These are phyloP conservation scores for Collybia nuda DNA, from an alignment of 768 basidiomycete genomes.

Conservation along the genomic window DNA sequence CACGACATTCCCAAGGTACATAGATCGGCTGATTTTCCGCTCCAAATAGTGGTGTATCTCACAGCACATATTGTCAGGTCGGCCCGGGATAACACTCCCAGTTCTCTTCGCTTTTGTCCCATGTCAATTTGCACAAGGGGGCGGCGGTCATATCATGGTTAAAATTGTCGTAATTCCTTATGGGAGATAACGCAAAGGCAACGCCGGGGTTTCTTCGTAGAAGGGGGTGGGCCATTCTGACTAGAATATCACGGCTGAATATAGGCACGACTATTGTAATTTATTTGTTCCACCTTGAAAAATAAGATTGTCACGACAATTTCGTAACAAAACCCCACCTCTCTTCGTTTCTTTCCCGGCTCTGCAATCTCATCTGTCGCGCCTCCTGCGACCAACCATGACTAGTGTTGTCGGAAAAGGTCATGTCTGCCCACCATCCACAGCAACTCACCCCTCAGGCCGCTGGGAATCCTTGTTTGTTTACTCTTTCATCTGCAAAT, in stretches of 20 bases:
- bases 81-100: constrained; percentile 73
- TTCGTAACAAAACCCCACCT: constrained; percentile 27
- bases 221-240: constrained; percentile 14
- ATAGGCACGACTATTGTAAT: constrained; percentile 39
- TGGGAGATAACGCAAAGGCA: background rate
- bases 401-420: constrained; percentile 33
- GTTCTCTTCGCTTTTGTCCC: constrained; percentile 5
- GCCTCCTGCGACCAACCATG: constrained; percentile 35
- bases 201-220: background rate
- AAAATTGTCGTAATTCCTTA: background rate
- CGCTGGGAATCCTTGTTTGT: constrained; percentile 89
- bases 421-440: constrained; percentile 57
- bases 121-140: constrained; percentile 1
- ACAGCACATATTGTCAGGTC: constrained; percentile 48
- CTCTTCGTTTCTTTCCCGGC: constrained; percentile 24
- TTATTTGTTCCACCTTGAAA: constrained; percentile 48
- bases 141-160: background rate
- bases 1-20: constrained; percentile 96
- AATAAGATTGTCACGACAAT: constrained; percentile 35
- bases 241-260: constrained; percentile 20
- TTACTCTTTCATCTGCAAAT: constrained; percentile 83
- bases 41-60: constrained; percentile 5
- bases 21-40: constrained; percentile 15
- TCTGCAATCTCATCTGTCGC: constrained; percentile 30
- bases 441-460: constrained; percentile 72